phyloP scores from a whole-genome alignment of 2,329 filamentous ascomycete species.

The Cladosporium oxysporum region DNA sequence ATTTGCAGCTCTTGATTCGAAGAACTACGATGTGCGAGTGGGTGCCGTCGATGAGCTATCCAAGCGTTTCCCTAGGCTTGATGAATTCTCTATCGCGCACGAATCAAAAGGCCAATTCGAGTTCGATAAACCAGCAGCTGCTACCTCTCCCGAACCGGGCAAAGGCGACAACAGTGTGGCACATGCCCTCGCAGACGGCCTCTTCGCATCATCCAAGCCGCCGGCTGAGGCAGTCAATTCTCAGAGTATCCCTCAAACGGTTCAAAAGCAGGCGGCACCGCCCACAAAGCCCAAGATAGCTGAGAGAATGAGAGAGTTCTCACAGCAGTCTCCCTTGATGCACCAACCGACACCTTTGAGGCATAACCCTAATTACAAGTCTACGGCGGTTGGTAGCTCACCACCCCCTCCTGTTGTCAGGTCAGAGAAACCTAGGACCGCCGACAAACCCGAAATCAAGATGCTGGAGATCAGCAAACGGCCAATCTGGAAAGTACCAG shows the following conservation, averaged over 20 bases:
- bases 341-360: conserved; percentile 51
- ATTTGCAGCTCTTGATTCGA: conserved; percentile 84
- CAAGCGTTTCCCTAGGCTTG: conserved; percentile 81
- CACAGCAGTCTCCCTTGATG: conserved; percentile 29
- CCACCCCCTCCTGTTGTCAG: conserved; percentile 42
- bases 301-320: conserved; percentile 2
- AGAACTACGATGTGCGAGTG: conserved; percentile 49
- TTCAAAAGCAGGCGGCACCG: conserved; percentile 20
- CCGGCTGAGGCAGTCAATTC: conserved; percentile 21
- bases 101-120: conserved; percentile 83
- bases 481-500: conserved; percentile 58
- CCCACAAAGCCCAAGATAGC: conserved; percentile 21
- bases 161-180: conserved; percentile 67
- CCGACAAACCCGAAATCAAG: conserved; percentile 25
- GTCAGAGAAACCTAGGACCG: conserved; percentile 14
- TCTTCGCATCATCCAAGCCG: conserved; percentile 57
- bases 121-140: conserved; percentile 50
- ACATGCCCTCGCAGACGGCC: conserved; percentile 79
- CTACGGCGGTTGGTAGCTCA: conserved; percentile 55
- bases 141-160: conserved; percentile 42
- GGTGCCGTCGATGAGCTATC: conserved; percentile 76
- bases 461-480: conserved; percentile 44
- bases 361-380: conserved; percentile 56
- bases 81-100: conserved; percentile 88
- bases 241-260: conserved; percentile 18